Evolutionary conservation across 2,329 filamentous ascomycete species (phyloP), one percentile per base, ranked within the genome.

Genomic region (Aspergillus persii): DNA sequence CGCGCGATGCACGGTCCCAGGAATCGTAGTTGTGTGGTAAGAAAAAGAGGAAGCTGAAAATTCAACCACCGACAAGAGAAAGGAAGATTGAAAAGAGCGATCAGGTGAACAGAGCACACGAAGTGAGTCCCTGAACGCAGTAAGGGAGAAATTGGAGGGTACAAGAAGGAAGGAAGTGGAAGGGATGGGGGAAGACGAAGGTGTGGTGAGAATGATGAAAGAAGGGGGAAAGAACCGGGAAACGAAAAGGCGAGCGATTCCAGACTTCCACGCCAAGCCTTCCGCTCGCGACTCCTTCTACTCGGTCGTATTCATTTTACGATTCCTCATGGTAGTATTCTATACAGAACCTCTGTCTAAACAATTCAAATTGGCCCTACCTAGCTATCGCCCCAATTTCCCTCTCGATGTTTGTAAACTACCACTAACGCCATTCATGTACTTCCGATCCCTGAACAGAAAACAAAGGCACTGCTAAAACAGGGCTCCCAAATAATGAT

Each of bases 31-130:
- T 56, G 36, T 54, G 53, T 46, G 50, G 36, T 31, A 47, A 12
- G 50, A 53, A 56, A 55, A 53, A 50, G 30, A 30, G 44, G 41
- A 52, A 55, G 61, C 55, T 59, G 61, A 66, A 65, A 61, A 62
- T 63, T 67, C 63, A 52, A 60, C 50, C 54, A 61, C 56, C 54
- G 52, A 63, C 54, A 51, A 49, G 44, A 51, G 57, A 53, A 52
- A 18, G 18, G 44, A 26, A 15, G 55, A 51, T 36, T 39, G 47
- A 50, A 53, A 53, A 31, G 48, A 30, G 51, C 36, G 46, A 53
- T 50, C 46, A 31, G 54, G 29, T 33, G 26, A 33, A 18, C n/a
- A 53, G 15, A 49, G 29, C 12, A n/a, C 4, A 41, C 36, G 4
- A 7, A 41, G 36, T 41, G 36, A 41, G n/a, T 41, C 30, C 50